These are phyloP conservation scores for Emmonsiellopsis sp. DNA, from an alignment of 2,329 filamentous ascomycete genomes.

Conservation along the genomic window DNA sequence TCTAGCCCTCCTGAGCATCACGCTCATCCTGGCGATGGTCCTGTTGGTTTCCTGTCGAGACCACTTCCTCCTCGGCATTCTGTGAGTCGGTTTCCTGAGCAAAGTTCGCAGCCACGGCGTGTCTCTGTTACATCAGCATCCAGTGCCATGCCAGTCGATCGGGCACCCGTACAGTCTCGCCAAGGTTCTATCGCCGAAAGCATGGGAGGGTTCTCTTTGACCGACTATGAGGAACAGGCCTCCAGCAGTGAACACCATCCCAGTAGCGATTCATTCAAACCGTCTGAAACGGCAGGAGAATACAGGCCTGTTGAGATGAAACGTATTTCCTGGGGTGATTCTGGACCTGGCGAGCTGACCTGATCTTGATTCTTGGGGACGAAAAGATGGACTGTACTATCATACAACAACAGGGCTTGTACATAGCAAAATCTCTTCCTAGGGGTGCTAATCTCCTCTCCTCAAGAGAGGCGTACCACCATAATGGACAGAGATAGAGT, in stretches of 20 bases:
- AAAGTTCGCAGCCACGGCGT: neutral
- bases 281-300: neutral
- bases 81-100: too few relatives aligned
- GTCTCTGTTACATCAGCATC: neutral
- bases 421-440: too few relatives aligned
- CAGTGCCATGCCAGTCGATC: slow-evolving; percentile 2
- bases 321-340: slow-evolving; percentile 7
- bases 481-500: too few relatives aligned
- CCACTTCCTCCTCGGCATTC: too few relatives aligned
- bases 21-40: too few relatives aligned
- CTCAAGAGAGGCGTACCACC: too few relatives aligned
- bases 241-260: neutral
- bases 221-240: neutral
- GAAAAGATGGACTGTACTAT: too few relatives aligned
- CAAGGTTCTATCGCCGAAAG: neutral
- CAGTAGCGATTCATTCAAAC: neutral
- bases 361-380: slow-evolving; percentile 3
- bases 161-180: neutral
- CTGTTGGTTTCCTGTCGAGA: too few relatives aligned
- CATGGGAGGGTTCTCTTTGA: neutral
- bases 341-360: slow-evolving; percentile 5
- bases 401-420: too few relatives aligned
- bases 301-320: slow-evolving; percentile 8
- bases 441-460: too few relatives aligned
- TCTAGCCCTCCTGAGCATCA: neutral